Percentiles rank a stretch among this genome's conserved stretches.
Conservation (phyloP, 345 rosid species). For the Luvunga scandens region DNA sequence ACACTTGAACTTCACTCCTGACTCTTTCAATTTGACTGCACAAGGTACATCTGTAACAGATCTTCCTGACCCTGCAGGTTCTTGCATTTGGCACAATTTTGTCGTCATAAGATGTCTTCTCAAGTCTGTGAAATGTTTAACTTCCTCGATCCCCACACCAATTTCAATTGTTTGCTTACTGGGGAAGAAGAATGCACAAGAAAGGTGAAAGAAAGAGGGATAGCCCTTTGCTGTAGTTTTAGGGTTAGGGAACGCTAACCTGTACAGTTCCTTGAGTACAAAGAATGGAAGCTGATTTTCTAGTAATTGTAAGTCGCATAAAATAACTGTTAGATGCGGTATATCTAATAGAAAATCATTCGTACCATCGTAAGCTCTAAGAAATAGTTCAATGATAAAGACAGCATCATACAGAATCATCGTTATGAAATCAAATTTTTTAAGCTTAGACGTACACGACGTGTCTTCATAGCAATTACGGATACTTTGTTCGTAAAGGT, state of each 20-base stretch:
- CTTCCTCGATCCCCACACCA: too few species aligned
- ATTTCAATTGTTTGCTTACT: too few species aligned
- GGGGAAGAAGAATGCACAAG: not conserved
- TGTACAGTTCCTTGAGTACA: not conserved
- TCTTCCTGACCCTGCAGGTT: not conserved
- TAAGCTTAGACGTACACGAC: not conserved
- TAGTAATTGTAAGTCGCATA: constrained; percentile 8
- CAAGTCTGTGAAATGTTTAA: constrained; percentile 9
- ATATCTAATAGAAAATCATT: not conserved
- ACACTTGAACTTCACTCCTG: not conserved
- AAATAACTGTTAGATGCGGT: not conserved
- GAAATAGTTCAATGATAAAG: constrained; percentile 15
- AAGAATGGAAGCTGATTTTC: constrained; percentile 21
- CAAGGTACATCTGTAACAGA: not conserved
- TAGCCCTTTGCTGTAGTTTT: not conserved
- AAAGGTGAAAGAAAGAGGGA: not conserved
- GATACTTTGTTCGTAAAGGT: not conserved
- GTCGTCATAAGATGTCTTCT: not conserved
- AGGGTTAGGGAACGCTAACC: not conserved
- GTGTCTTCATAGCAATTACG: not conserved
- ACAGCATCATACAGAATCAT: constrained; percentile 6
- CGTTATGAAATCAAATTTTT: not conserved
- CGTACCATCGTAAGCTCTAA: not conserved
- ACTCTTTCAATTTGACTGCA: not conserved
- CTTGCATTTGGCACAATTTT: not conserved